Evolutionary conservation across 2,329 filamentous ascomycete genomes (phyloP).

Genomic region (Trichoderma guizhouense): DNA sequence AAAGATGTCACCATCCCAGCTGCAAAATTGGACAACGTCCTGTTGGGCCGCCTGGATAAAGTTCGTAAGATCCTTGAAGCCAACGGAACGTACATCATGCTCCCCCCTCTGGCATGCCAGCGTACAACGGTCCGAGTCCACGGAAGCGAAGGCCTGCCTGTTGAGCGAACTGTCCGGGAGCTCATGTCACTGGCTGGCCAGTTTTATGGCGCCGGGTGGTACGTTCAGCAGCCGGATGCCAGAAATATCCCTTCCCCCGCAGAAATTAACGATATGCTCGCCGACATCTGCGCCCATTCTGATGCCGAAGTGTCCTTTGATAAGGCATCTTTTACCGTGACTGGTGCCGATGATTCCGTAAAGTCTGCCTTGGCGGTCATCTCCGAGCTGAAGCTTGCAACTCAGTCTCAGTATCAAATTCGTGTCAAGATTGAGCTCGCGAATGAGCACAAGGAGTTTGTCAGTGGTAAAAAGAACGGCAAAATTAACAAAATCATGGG

Average conservation of each 20-base stretch:
- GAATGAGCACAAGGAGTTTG: constrained; percentile 99
- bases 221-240: constrained; percentile 75
- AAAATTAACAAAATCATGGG: constrained; percentile 99
- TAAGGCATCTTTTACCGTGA: constrained; percentile 88
- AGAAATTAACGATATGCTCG: constrained; percentile 86
- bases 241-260: constrained; percentile 57
- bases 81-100: constrained; percentile 91
- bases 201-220: constrained; percentile 97
- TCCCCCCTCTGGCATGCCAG: constrained; percentile 83
- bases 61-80: constrained; percentile 96
- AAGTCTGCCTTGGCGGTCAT: constrained; percentile 94
- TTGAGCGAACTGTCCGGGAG: constrained; percentile 91
- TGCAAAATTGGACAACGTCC: constrained; percentile 90
- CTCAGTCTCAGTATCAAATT: constrained; percentile 85
- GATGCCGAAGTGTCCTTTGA: constrained; percentile 94
- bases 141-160: constrained; percentile 86
- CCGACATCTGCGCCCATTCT: constrained; percentile 93
- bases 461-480: constrained; percentile 98
- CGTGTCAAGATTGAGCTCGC: constrained; percentile 97
- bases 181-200: constrained; percentile 94
- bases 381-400: constrained; percentile 84
- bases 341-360: constrained; percentile 92
- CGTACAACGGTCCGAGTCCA: constrained; percentile 84
- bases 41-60: constrained; percentile 89
- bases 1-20: constrained; percentile 90